Evolutionary conservation across 1,139 yeast genomes (phyloP), one percentile per base, ranked within the genome.

Genomic region (Pichia sorboxylosa): DNA sequence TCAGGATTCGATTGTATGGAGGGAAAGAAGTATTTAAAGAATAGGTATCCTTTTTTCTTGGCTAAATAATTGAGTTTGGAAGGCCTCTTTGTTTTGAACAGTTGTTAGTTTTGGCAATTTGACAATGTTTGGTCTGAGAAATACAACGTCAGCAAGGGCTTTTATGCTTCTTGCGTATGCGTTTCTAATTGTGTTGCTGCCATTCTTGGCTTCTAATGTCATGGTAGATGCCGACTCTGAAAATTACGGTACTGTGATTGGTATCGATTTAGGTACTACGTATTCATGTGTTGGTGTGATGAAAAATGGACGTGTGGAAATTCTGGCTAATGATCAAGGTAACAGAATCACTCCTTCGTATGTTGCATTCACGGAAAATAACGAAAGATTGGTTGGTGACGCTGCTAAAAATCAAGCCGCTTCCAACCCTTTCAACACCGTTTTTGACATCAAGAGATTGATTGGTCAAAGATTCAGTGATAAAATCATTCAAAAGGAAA

Each of bases 381-480:
- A 78, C 29, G 94, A 82, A 64, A 76, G 94, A 60, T 70, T 84
- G 45, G 87, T 84, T 44, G 95, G 95, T 55, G 95, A 84, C 55
- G 90, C 95, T 26, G 94, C 94, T 32, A 84, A 84, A 69, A 84
- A 83, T 63, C 94, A 84, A 64, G 92, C 90, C 36, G 76, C 94
- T 21, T 66, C 82, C 29, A 82, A 82, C 56, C 85, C 85, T 28
- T 52, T 60, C 42, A 82, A 83, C 61, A 82, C 94, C 24, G 64
- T 83, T 36, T 83, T 81, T 48, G 94, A 83, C 57, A 78, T 81
- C 53, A 83, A 83, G 66, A 75, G 94, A 62, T 66, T 83, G 51
- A 82, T 83, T 50, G 94, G 94, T 45, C 74, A 79, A 51, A 73
- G 78, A 53, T 83, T 64, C 57, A 63, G 66, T 40, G 94, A 83